These are phyloP conservation scores for Nannochloropsis salina DNA, from an alignment of 108 stramenopile species.

Conservation along the genomic window DNA sequence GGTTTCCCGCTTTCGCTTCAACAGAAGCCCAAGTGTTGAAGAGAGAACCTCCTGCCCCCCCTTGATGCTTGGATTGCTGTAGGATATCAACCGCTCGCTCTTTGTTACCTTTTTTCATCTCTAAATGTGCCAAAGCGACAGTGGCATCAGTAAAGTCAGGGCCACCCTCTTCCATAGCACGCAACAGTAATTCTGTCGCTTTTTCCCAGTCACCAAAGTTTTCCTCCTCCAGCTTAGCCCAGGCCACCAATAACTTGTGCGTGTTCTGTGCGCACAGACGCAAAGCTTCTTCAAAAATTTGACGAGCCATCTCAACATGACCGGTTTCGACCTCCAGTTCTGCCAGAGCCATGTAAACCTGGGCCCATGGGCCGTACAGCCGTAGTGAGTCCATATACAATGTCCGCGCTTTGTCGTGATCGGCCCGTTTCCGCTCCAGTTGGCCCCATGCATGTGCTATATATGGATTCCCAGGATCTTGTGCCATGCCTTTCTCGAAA, in stretches of 20 bases:
- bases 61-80: conserved; percentile 19
- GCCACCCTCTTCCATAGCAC: background rate
- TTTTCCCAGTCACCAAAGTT: conserved; percentile 21
- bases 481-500: background rate
- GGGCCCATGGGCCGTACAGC: background rate
- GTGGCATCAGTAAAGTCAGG: conserved; percentile 3
- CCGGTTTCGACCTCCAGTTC: conserved; percentile 37
- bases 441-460: conserved; percentile 48
- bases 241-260: conserved; percentile 24
- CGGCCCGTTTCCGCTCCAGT: conserved; percentile 37
- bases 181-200: conserved; percentile 28
- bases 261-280: background rate
- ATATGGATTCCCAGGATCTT: conserved; percentile 45
- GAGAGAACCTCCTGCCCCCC: conserved; percentile 25
- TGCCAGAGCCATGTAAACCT: conserved; percentile 27
- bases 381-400: background rate
- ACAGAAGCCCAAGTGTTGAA: conserved; percentile 48
- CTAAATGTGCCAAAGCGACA: conserved; percentile 32
- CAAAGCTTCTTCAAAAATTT: conserved; percentile 24
- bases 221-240: conserved; percentile 39
- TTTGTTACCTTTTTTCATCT: conserved; percentile 35
- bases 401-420: conserved; percentile 24
- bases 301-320: conserved; percentile 25
- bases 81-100: conserved; percentile 26
- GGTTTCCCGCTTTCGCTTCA: conserved; percentile 22